phyloP scores from a whole-genome alignment of 1,284 basidiomycete genomes.

The Tausonia pullulans region DNA sequence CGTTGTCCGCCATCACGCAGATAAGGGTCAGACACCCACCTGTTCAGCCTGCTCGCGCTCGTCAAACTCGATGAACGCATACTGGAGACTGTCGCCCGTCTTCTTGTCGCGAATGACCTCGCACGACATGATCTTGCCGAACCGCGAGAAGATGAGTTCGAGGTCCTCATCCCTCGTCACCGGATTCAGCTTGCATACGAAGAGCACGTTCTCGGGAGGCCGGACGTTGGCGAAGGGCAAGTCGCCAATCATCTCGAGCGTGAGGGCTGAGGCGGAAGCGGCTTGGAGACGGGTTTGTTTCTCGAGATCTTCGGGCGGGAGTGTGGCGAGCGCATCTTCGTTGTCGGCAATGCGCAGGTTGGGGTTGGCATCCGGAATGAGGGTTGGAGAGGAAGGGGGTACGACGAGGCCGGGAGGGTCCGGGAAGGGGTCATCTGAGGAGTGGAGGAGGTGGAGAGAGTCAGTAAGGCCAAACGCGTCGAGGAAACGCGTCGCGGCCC shows the following conservation, averaged over 20 bases:
- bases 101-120: slow-evolving; percentile 93
- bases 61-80: slow-evolving; percentile 98
- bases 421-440: slow-evolving; percentile 80
- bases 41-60: slow-evolving; percentile 83
- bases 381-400: slow-evolving; percentile 64
- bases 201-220: slow-evolving; percentile 95
- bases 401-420: slow-evolving; percentile 66
- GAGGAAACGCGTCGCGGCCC: neutral
- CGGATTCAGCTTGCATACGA: slow-evolving; percentile 96
- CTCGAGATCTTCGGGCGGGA: slow-evolving; percentile 74
- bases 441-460: slow-evolving; percentile 9
- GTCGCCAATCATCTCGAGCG: slow-evolving; percentile 98
- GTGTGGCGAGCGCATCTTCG: slow-evolving; percentile 65
- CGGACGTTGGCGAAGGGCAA: slow-evolving; percentile 95
- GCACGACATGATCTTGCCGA: slow-evolving; percentile 90
- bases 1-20: neutral
- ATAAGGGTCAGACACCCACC: slow-evolving; percentile 38
- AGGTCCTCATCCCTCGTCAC: slow-evolving; percentile 92
- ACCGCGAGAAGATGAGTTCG: slow-evolving; percentile 92
- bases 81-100: slow-evolving; percentile 91
- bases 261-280: slow-evolving; percentile 83
- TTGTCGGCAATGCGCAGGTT: slow-evolving; percentile 72
- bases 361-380: slow-evolving; percentile 58
- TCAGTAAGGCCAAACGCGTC: neutral
- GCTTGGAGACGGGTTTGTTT: slow-evolving; percentile 66